Conservation (phyloP, 2,329 filamentous ascomycete species). For the Gaeumannomyces tritici region DNA sequence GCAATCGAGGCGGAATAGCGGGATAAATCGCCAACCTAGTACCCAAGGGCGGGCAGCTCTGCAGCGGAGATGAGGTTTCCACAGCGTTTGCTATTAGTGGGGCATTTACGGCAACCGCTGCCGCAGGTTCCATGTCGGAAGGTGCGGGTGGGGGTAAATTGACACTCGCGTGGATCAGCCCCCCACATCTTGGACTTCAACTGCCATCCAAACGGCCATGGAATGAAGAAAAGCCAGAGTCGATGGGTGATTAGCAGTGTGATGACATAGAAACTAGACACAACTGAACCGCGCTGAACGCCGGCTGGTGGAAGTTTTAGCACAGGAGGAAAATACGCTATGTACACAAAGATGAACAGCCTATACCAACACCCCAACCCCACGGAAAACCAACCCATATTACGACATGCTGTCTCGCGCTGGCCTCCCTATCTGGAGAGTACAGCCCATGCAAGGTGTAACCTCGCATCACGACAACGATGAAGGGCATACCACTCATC, state of each 20-base stretch:
- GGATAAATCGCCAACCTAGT: not conserved
- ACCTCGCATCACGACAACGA: not conserved
- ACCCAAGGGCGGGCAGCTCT: not conserved
- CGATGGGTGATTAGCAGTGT: not conserved
- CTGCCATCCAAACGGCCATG: too few relatives aligned
- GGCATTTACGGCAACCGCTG: not conserved
- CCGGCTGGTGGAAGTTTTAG: not conserved
- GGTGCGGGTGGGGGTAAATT: not conserved
- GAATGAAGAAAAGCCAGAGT: not conserved
- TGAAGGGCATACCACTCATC: not conserved
- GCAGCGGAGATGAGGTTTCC: not conserved
- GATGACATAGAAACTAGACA: not conserved
- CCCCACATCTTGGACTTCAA: too few relatives aligned
- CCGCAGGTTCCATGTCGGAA: too few relatives aligned
- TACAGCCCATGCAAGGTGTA: not conserved
- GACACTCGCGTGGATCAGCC: too few relatives aligned
- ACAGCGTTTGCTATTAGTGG: not conserved
- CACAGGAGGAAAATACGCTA: not conserved
- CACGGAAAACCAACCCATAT: not conserved
- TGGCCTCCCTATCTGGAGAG: not conserved
- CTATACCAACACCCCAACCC: not conserved
- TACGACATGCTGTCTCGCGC: not conserved
- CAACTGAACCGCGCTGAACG: not conserved
- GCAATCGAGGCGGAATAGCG: not conserved
- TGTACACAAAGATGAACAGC: not conserved